Percentiles rank a stretch among this genome's conserved stretches.
phyloP scores from a whole-genome alignment of 1,284 basidiomycete genomes.

The Trichosporon coremiiforme region DNA sequence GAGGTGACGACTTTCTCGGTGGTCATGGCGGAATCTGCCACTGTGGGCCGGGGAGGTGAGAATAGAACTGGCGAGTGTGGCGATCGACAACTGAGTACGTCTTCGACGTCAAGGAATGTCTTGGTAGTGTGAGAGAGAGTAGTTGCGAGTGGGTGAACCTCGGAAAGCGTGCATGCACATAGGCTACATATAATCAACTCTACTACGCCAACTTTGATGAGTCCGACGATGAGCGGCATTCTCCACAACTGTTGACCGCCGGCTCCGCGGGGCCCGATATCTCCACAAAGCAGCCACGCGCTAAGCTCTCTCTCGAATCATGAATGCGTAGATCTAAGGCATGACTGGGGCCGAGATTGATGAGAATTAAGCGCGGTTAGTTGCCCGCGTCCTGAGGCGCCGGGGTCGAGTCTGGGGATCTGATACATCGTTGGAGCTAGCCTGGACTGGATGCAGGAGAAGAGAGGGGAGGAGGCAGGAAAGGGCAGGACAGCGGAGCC shows the following conservation, averaged over 20 bases:
- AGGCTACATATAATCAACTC: neutral
- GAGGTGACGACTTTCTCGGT: neutral
- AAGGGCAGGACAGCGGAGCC: neutral
- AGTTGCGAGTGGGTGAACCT: neutral
- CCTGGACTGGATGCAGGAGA: no score
- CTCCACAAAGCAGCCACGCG: neutral
- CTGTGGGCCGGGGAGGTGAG: neutral
- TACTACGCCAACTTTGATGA: neutral
- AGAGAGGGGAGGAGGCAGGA: no score
- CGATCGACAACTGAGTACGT: neutral
- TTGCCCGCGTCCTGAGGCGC: no score
- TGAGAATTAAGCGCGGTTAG: no score
- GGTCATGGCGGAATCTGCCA: neutral
- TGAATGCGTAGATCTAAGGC: neutral
- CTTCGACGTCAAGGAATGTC: neutral
- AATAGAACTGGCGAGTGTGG: neutral
- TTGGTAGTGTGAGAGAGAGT: neutral
- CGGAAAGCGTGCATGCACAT: neutral
- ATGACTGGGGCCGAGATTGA: neutral
- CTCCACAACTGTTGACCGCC: neutral
- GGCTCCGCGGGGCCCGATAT: constrained; percentile 5
- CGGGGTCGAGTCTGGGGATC: no score
- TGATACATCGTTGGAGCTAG: no score
- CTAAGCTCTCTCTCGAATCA: neutral
- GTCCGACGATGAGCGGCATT: neutral